Conservation (phyloP, 306 rosid genomes). For the Trifolium dubium region DNA sequence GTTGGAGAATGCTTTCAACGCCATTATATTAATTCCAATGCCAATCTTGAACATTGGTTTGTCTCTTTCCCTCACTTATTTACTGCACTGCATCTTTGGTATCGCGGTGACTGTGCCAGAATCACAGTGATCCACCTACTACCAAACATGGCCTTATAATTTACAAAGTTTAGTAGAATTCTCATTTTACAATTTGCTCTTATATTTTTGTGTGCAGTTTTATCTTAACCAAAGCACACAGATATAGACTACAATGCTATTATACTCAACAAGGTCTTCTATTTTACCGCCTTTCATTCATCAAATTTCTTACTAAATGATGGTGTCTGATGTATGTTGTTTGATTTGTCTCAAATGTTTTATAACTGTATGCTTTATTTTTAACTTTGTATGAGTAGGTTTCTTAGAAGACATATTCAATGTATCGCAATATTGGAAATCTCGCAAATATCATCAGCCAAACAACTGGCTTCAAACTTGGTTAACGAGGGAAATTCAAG, state of each 20-base stretch:
- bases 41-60: constrained; percentile 50
- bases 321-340: neutral
- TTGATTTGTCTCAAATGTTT: constrained; percentile 23
- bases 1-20: constrained; percentile 68
- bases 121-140: too few relatives aligned
- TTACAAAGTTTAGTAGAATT: neutral
- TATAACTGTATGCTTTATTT: neutral
- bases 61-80: constrained; percentile 7
- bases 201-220: constrained; percentile 58
- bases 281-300: constrained; percentile 15
- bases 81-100: neutral
- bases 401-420: constrained; percentile 65
- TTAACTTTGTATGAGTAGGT: constrained; percentile 55
- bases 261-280: constrained; percentile 80
- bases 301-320: constrained; percentile 35
- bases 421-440: constrained; percentile 66
- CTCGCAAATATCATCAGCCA: constrained; percentile 62
- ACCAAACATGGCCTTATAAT: too few relatives aligned
- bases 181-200: constrained; percentile 25
- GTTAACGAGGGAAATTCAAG: constrained; percentile 92
- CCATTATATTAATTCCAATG: constrained; percentile 59
- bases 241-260: constrained; percentile 85
- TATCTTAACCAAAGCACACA: constrained; percentile 69
- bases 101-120: too few relatives aligned
- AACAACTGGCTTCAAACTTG: constrained; percentile 77